Percentiles rank a stretch among this genome's conserved stretches.
Evolutionary conservation across 78 protist genomes (phyloP).

Genomic region (Monosiga brevicollis): DNA sequence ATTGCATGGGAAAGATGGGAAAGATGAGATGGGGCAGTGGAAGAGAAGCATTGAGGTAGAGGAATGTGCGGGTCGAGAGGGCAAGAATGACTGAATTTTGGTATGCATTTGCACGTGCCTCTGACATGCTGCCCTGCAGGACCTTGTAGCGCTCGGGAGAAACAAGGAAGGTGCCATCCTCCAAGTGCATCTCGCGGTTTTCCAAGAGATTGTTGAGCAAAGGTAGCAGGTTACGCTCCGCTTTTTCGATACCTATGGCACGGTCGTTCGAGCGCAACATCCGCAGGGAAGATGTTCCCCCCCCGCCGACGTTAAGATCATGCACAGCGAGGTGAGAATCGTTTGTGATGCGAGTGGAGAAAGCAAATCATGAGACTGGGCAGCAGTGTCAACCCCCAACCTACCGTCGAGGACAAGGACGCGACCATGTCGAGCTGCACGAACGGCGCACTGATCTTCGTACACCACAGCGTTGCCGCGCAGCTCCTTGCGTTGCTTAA

Average conservation of each 20-base stretch:
- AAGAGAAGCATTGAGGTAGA: neutral
- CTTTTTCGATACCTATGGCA: slow-evolving; percentile 64
- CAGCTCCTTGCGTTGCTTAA: slow-evolving; percentile 24
- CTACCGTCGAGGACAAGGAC: slow-evolving; percentile 64
- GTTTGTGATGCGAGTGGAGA: too few relatives aligned
- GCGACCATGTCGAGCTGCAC: slow-evolving; percentile 65
- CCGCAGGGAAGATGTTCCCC: too few relatives aligned
- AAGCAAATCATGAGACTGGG: too few relatives aligned
- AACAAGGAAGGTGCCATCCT: slow-evolving; percentile 48
- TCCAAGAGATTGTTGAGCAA: slow-evolving; percentile 65
- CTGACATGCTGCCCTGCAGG: slow-evolving; percentile 14
- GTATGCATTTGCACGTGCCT: neutral
- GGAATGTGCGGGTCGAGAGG: too few relatives aligned
- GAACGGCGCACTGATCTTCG: slow-evolving; percentile 46
- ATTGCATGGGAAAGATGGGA: neutral
- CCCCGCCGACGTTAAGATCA: too few relatives aligned
- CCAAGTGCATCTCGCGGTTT: slow-evolving; percentile 72
- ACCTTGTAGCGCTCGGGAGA: slow-evolving; percentile 23
- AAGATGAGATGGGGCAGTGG: neutral
- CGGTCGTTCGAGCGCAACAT: too few relatives aligned
- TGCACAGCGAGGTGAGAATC: too few relatives aligned
- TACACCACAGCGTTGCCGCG: neutral
- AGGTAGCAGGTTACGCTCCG: slow-evolving; percentile 54
- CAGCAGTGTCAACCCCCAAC: too few relatives aligned
- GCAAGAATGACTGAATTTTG: too few relatives aligned